Base-by-base conservation (phyloP, 192 early-diverging fungal genomes). In the Linnemannia elongata region DNA sequence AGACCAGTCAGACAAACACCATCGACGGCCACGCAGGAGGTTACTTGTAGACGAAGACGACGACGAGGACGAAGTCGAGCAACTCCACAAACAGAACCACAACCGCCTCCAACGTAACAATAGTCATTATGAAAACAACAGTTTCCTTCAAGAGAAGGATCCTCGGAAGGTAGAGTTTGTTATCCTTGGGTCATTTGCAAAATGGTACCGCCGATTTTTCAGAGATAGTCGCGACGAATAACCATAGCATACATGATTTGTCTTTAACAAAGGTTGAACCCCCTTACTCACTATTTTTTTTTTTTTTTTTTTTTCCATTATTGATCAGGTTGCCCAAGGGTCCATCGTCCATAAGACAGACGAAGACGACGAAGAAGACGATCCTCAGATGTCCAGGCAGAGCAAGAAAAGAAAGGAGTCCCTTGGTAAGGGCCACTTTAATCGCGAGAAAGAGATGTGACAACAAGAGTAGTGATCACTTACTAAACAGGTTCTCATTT, bases 261-360 rank as follows among this genome's bases (percentile, higher is more conserved):
- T 33, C 6, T 0, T 0, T 18, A 66, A 66, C 60, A 33, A 66
- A 66, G 12, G 30, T 66, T 15, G 30, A 30, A 13, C 60, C 9
- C 18, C 39, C 33, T 35, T 1, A n/a, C 38, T 39, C 38, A 39
- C 44, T 42, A 17, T 33, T 45, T 36, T 17, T 35, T 30, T 38
- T 52, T 27, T 13, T 63, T 44, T 39, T 57, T 27, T 17, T 35
- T 22, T 38, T 52, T 27, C 15, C 49, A 33, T 20, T 38, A 9
- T 72, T 17, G 6, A 66, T 45, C 72, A 93, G 91, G 75, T 91
- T 44, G 85, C 89, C 45, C 92, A 94, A 75, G 94, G 93, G 0
- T 95, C 95, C 66, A 91, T 95, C 27, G 95, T 94, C 2, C 94
- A 94, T 60, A 94, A 95, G 69, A 93, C 94, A 55, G 93, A 92